Conservation (phyloP, 2,329 filamentous ascomycete genomes). For the Daldinia sp. region DNA sequence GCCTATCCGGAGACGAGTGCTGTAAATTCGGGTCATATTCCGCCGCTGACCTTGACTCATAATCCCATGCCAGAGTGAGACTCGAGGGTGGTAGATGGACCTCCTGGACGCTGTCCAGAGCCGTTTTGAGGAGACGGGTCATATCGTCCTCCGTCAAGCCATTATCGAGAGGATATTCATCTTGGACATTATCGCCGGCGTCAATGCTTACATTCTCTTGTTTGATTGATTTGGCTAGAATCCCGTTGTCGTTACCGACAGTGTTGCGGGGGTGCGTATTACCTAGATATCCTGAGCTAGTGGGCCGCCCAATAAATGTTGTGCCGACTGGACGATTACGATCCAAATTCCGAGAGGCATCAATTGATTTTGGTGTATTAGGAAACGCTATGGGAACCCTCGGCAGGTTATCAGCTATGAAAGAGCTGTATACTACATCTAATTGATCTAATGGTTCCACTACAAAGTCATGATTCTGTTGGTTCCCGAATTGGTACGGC, state of each 20-base stretch:
- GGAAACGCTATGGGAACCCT: neutral
- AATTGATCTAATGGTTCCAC: neutral
- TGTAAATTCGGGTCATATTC: constrained; percentile 51
- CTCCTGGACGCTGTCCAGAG: constrained; percentile 26
- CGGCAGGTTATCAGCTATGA: neutral
- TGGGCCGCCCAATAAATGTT: neutral
- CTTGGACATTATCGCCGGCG: constrained; percentile 3
- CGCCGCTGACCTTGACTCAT: constrained; percentile 47
- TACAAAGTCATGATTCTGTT: neutral
- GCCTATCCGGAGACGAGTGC: constrained; percentile 42
- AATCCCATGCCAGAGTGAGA: constrained; percentile 46
- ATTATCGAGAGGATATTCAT: constrained; percentile 42
- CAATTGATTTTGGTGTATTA: neutral
- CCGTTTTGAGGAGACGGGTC: constrained; percentile 27
- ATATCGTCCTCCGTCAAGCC: constrained; percentile 43
- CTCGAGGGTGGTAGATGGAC: constrained; percentile 46
- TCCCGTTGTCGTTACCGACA: neutral
- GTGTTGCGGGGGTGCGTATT: neutral
- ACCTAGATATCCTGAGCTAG: neutral
- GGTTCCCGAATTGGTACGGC: neutral
- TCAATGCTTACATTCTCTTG: neutral
- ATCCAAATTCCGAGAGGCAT: neutral
- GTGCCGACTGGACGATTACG: neutral
- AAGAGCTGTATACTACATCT: neutral
- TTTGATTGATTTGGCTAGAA: neutral